These are phyloP conservation scores for Scheffersomyces parashehatae DNA, from an alignment of 1,139 yeast genomes.

Conservation along the genomic window DNA sequence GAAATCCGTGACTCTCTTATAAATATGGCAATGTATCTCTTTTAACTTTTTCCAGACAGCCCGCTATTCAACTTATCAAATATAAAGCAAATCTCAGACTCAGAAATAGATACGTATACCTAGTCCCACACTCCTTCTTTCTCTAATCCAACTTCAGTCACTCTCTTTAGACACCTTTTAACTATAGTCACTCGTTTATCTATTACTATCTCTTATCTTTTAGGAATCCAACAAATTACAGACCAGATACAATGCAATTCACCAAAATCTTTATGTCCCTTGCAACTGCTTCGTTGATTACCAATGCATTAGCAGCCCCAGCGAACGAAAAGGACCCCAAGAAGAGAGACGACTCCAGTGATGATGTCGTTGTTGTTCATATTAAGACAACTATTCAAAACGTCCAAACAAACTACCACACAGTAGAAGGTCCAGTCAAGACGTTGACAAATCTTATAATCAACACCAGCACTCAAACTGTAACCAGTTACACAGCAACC, in stretches of 20 bases:
- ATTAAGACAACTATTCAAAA: slow-evolving; percentile 40
- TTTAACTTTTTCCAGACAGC: slow-evolving; percentile 14
- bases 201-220: slow-evolving; percentile 3
- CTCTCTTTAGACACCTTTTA: slow-evolving; percentile 11
- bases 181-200: slow-evolving; percentile 6
- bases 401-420: slow-evolving; percentile 32
- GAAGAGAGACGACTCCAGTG: slow-evolving; percentile 18
- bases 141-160: slow-evolving; percentile 18
- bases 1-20: too few species aligned
- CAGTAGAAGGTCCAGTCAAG: slow-evolving; percentile 32
- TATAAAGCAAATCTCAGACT: not conserved
- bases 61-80: not conserved
- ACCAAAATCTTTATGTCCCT: slow-evolving; percentile 28
- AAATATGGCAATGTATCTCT: not conserved
- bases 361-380: slow-evolving; percentile 35
- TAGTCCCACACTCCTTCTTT: slow-evolving; percentile 14
- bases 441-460: slow-evolving; percentile 32
- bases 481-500: slow-evolving; percentile 48
- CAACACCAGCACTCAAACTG: slow-evolving; percentile 37
- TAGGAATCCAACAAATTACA: slow-evolving; percentile 7
- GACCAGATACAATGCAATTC: slow-evolving; percentile 28
- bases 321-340: slow-evolving; percentile 7
- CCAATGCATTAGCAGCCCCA: slow-evolving; percentile 31
- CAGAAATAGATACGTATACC: slow-evolving; percentile 3
- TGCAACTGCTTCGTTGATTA: slow-evolving; percentile 21